Evolutionary conservation across 2,329 filamentous ascomycete species (phyloP), one percentile per base, ranked within the genome.

Genomic region (Botrytis porri): DNA sequence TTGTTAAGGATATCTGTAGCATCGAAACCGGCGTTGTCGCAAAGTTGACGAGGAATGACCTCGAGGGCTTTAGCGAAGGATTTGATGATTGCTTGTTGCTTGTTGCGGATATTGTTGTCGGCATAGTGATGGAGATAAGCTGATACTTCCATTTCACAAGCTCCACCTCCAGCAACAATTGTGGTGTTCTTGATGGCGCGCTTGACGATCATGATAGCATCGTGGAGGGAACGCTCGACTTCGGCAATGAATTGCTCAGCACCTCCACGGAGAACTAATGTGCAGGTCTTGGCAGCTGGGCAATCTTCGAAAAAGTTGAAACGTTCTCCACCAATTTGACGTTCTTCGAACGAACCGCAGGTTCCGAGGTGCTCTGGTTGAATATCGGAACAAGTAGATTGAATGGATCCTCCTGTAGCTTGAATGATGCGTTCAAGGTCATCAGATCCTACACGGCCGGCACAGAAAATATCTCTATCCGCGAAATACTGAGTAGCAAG

Each of bases 151-250:
- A 99, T 98, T 87, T 99, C 96, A 79, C 88, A 90, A 29, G 96
- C 95, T 82, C 96, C 96, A 79, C 96, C 96, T 79, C 96, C 96
- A 63, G 95, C 96, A 39, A 99, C 96, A 77, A 99, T 97, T 81
- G 89, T 93, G 81, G 92, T 92, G 87, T 98, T 97, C 86, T 93
- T 94, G 83, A 98, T 94, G 41, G 96, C 94, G 75, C 97, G 94
- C 89, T 98, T 98, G 81, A 99, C 96, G 80, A 99, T 97, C 96
- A 99, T 99, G 84, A 99, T 98, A 79, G 96, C 96, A 81, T 99
- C 96, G 86, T 99, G 96, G 77, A 99, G 88, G 81, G 94, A 97
- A 76, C 96, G 93, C 86, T 99, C 96, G 2, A 98, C 96, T 83
- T 99, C 96, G 73, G 96, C 96, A 79, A 99, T 99, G 85, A 99